A percentile compares a stretch with the other conserved stretches of the same genome.
Conservation (phyloP, 257 asterid species). For the Lavandula angustifolia region DNA sequence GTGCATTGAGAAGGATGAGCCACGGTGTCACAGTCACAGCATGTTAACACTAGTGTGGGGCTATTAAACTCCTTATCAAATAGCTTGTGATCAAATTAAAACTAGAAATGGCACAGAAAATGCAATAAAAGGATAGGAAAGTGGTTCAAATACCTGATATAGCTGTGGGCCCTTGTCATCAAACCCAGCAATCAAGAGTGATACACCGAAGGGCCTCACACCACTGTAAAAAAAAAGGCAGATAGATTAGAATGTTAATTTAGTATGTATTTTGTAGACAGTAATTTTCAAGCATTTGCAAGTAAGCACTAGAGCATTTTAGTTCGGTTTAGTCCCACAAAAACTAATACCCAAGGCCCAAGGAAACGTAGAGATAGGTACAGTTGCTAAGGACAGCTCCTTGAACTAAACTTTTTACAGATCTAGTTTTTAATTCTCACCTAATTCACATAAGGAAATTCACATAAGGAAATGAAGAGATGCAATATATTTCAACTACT, state of each 20-base stretch:
- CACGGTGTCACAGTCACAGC: no score
- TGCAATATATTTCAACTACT: not conserved
- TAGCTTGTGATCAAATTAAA: not conserved
- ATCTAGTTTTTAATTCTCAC: not conserved
- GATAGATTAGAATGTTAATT: constrained; percentile 19
- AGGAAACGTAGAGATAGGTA: not conserved
- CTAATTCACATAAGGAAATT: constrained; percentile 12
- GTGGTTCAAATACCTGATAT: constrained; percentile 62
- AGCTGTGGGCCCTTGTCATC: constrained; percentile 99
- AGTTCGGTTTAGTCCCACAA: not conserved
- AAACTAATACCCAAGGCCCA: not conserved
- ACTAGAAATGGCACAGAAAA: not conserved
- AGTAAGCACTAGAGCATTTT: not conserved
- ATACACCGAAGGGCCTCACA: constrained; percentile 96
- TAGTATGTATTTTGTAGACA: not conserved
- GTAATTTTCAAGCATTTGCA: constrained; percentile 6
- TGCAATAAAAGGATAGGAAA: constrained; percentile 20
- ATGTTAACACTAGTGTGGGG: not conserved
- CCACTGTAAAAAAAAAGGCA: constrained; percentile 55
- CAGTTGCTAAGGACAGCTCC: not conserved
- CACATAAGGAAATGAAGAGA: constrained; percentile 5
- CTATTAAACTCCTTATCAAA: constrained; percentile 2
- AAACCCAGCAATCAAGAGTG: constrained; percentile 91
- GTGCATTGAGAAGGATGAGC: no score
- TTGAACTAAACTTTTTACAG: constrained; percentile 21